Evolutionary conservation across 345 rosid genomes (phyloP), one percentile per base, ranked within the genome.

Genomic region (Eucalyptus sp.): DNA sequence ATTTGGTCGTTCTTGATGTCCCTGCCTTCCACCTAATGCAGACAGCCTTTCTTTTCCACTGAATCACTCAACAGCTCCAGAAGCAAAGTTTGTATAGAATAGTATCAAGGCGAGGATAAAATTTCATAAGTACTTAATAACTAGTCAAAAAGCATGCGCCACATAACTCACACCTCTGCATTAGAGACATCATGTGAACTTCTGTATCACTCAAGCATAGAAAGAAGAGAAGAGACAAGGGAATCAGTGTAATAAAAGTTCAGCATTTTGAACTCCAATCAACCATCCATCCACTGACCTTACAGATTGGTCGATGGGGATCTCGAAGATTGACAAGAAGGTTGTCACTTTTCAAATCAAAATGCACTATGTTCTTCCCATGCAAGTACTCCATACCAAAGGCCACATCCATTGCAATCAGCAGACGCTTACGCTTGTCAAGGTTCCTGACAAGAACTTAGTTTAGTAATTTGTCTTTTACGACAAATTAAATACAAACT

Each of bases 321-420:
- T 95, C 97, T 71, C 96, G 94, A 86, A 95, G 97, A 92, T 95
- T 95, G 87, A 95, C 97, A 46, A 95, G 95, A 90, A 95, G 90
- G 92, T 95, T 95, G 93, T 95, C 97, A 88, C 96, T 94, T 93
- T 95, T 95, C 92, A 95, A 91, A 89, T 95, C 97, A 86, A 95
- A 95, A 88, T 95, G 97, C 88, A 95, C 97, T 25, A 95, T 93
- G 81, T 93, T 94, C 91, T 94, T 95, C 86, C 94, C 95, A 90
- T 95, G 97, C 92, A 95, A 91, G 90, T 95, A 95, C 87, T 94
- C 97, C 97, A 95, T 95, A 54, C 97, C 97, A 48, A 95, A 95
- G 88, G 97, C 97, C 46, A 94, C 95, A 86, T 95, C 96, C 97
- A 95, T 94, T 62, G 95, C 95, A 88, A 95, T 94, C 89, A 95